Conservation (phyloP, 371 early-diverging fungal species). For the Lichtheimia hyalospora region DNA sequence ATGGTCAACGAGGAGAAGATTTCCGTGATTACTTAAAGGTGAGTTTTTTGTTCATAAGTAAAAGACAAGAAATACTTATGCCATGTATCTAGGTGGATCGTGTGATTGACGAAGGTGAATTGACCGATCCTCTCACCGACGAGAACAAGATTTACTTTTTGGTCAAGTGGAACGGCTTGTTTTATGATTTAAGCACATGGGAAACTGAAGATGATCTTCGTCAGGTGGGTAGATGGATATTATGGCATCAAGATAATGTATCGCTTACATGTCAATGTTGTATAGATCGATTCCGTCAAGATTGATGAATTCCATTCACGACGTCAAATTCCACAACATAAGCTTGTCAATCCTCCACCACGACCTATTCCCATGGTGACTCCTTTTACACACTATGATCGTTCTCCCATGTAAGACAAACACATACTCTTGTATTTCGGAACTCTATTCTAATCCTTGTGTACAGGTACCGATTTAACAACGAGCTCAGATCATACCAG, state of each 20-base stretch:
- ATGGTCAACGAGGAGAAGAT: conserved; percentile 56
- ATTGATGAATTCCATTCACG: conserved; percentile 58
- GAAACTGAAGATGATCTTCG: conserved; percentile 74
- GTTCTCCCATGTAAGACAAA: conserved; percentile 47
- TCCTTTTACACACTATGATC: conserved; percentile 63
- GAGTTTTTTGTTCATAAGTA: conserved; percentile 21
- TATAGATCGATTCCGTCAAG: conserved; percentile 53
- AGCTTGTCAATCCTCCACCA: conserved; percentile 41
- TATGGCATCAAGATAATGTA: not conserved
- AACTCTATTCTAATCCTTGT: conserved; percentile 3
- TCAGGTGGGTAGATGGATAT: conserved; percentile 27
- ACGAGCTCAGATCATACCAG: conserved; percentile 71
- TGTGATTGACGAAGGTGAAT: conserved; percentile 84
- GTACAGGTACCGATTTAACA: conserved; percentile 63
- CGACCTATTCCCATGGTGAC: conserved; percentile 50
- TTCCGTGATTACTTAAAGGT: conserved; percentile 53
- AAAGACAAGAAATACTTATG: not conserved
- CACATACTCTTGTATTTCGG: not conserved
- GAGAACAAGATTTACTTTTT: conserved; percentile 71
- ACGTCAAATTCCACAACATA: conserved; percentile 48
- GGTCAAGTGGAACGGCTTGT: conserved; percentile 90
- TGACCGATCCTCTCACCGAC: conserved; percentile 51
- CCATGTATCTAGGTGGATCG: conserved; percentile 63
- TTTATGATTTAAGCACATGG: conserved; percentile 92
- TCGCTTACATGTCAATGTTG: not conserved